phyloP scores from a whole-genome alignment of 202 grass and related monocot species.

The Panicum hallii region DNA sequence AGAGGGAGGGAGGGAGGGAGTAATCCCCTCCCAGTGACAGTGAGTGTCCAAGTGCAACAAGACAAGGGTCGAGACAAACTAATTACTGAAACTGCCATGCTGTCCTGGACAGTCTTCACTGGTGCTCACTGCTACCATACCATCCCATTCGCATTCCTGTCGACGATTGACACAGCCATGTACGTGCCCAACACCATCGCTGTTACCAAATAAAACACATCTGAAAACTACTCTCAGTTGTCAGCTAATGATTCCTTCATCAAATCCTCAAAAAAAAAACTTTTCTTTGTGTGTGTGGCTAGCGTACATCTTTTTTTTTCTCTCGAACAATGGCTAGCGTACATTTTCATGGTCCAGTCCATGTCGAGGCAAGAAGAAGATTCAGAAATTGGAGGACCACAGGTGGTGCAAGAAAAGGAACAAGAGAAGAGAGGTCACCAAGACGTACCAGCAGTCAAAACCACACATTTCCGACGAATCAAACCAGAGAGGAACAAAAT shows the following conservation, averaged over 20 bases:
- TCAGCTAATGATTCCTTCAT: no score
- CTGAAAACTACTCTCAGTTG: neutral
- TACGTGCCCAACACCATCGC: neutral
- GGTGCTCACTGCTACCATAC: neutral
- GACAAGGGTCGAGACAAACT: constrained; percentile 16
- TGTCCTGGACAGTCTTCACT: neutral
- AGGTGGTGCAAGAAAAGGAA: no score
- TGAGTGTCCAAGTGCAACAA: neutral
- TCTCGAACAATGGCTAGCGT: no score
- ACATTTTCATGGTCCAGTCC: neutral
- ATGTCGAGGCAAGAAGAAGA: no score
- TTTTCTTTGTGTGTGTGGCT: no score
- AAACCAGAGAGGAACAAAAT: neutral
- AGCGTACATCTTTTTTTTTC: no score
- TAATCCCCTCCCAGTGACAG: no score
- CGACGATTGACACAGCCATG: neutral
- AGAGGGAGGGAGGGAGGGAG: no score
- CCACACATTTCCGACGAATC: neutral
- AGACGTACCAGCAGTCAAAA: constrained; percentile 12
- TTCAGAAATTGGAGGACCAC: no score
- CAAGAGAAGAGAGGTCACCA: neutral
- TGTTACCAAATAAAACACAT: neutral
- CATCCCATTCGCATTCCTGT: neutral
- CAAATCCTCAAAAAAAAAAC: no score
- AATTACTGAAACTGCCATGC: neutral